Percentiles rank a stretch among this genome's conserved stretches.
These are phyloP conservation scores for Aureobasidium sp. DNA, from an alignment of 2,329 filamentous ascomycete species.

Conservation along the genomic window DNA sequence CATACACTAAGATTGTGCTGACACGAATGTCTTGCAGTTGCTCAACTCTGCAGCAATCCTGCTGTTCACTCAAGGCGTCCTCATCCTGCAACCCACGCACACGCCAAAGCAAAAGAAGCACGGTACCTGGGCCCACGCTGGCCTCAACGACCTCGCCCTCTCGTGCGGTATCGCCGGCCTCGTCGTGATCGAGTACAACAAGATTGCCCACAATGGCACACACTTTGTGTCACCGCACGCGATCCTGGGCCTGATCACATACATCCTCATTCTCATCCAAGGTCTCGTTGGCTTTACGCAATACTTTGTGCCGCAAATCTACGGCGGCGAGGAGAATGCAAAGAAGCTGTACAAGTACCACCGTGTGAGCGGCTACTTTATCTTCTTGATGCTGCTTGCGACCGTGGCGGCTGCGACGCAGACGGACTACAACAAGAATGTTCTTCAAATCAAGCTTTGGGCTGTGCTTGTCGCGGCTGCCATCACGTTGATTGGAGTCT, in stretches of 20 bases:
- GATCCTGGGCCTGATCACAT: slow-evolving; percentile 70
- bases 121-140: slow-evolving; percentile 57
- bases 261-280: slow-evolving; percentile 62
- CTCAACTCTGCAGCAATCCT: slow-evolving; percentile 59
- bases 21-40: slow-evolving; percentile 28
- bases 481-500: slow-evolving; percentile 61
- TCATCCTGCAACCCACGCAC: slow-evolving; percentile 81
- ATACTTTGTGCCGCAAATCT: slow-evolving; percentile 64
- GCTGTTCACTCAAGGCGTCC: slow-evolving; percentile 66
- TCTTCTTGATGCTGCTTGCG: slow-evolving; percentile 60
- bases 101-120: slow-evolving; percentile 62
- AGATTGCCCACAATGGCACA: slow-evolving; percentile 53
- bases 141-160: slow-evolving; percentile 58
- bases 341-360: slow-evolving; percentile 89
- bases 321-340: slow-evolving; percentile 69
- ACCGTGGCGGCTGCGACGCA: slow-evolving; percentile 67
- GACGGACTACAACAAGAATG: slow-evolving; percentile 63
- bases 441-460: slow-evolving; percentile 69
- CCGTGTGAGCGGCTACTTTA: slow-evolving; percentile 63
- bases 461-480: slow-evolving; percentile 56
- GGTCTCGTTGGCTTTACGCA: slow-evolving; percentile 72
- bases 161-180: slow-evolving; percentile 56
- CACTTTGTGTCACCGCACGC: slow-evolving; percentile 79
- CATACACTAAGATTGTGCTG: background rate
- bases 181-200: slow-evolving; percentile 74